Percentiles rank a stretch among this genome's conserved stretches.
Evolutionary conservation across 2,329 filamentous ascomycete species (phyloP).

Genomic region (Xylaria sp.): DNA sequence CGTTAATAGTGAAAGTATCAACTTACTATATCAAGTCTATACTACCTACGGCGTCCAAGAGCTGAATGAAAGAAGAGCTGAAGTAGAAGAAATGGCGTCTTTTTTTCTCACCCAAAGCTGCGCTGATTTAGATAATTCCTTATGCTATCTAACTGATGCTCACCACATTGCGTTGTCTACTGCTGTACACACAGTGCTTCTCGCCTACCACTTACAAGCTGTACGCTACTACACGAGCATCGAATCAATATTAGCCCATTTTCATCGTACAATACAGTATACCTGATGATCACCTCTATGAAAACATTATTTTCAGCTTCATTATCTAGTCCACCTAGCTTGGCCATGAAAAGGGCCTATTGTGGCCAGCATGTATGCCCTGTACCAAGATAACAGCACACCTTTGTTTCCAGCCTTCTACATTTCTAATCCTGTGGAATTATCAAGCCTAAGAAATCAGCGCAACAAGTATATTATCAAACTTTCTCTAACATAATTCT

Average conservation of each 20-base stretch:
- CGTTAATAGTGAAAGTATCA: background rate
- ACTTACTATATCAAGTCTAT: background rate
- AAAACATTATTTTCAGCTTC: constrained; percentile 17
- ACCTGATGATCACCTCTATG: constrained; percentile 17
- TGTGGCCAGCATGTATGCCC: too few species aligned
- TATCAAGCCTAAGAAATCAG: too few species aligned
- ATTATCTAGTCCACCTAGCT: too few species aligned
- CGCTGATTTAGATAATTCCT: background rate
- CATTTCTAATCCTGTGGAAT: too few species aligned
- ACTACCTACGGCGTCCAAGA: background rate
- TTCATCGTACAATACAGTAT: background rate
- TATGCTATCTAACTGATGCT: background rate
- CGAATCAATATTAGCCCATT: background rate
- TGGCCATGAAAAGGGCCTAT: too few species aligned
- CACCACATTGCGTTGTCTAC: background rate
- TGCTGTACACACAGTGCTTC: constrained; percentile 14
- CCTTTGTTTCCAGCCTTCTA: too few species aligned
- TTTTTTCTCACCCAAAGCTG: background rate
- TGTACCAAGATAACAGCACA: too few species aligned
- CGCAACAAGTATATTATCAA: too few species aligned
- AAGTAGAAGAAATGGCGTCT: background rate
- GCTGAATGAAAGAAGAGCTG: background rate
- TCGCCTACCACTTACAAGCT: background rate
- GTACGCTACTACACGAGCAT: background rate
- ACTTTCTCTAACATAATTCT: too few species aligned